phyloP scores from a whole-genome alignment of 2,329 filamentous ascomycete species.

The Tolypocladium endophyticum region DNA sequence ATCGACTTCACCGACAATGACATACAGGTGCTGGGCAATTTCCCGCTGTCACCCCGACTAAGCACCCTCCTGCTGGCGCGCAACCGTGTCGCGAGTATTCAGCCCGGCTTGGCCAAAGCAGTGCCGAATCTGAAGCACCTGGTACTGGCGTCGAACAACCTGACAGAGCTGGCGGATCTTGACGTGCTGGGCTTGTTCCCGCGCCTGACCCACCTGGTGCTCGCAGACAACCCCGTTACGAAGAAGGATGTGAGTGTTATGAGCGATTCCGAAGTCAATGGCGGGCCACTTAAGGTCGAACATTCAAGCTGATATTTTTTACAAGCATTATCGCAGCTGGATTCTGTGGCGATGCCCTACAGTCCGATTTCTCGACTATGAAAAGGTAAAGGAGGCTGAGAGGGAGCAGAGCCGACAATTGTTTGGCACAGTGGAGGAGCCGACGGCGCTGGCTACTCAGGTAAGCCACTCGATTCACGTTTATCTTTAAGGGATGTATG shows the following conservation, averaged over 20 bases:
- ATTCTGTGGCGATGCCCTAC: constrained; percentile 76
- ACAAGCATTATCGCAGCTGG: constrained; percentile 83
- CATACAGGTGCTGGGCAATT: constrained; percentile 80
- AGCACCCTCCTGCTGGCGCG: constrained; percentile 80
- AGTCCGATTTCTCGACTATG: constrained; percentile 85
- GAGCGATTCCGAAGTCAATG: not conserved
- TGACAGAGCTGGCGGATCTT: constrained; percentile 77
- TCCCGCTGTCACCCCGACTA: constrained; percentile 81
- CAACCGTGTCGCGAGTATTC: constrained; percentile 78
- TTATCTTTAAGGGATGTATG: not conserved
- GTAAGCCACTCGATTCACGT: constrained; percentile 11
- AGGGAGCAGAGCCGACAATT: constrained; percentile 64
- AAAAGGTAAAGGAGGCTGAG: constrained; percentile 83
- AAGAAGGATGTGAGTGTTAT: constrained; percentile 69
- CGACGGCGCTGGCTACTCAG: constrained; percentile 69
- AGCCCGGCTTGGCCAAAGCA: constrained; percentile 60
- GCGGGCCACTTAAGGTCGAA: not conserved
- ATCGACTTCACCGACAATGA: constrained; percentile 99
- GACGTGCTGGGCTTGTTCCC: constrained; percentile 64
- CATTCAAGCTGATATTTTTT: not conserved
- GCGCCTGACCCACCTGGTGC: constrained; percentile 65
- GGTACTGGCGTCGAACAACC: constrained; percentile 71
- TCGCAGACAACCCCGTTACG: constrained; percentile 81
- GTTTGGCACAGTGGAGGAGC: constrained; percentile 70
- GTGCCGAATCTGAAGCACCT: constrained; percentile 76